Conservation (phyloP, 257 asterid genomes). For the Plantago elongata region DNA sequence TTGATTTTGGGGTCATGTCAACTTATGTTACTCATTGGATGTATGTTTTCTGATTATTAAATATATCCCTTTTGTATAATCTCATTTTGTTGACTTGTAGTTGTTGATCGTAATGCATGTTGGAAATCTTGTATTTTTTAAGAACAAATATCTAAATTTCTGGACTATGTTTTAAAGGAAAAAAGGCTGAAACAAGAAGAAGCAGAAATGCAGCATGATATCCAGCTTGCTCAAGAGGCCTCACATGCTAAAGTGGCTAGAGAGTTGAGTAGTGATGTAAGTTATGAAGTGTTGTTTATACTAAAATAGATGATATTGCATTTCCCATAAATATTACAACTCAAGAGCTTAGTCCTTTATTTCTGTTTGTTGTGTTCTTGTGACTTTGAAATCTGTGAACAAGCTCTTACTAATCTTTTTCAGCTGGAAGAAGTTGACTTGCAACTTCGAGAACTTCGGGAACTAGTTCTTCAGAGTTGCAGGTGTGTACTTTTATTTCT, state of each 20-base stretch:
- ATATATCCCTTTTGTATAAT: background rate
- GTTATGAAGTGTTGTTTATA: constrained; percentile 7
- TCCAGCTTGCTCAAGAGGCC: constrained; percentile 71
- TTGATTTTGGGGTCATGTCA: background rate
- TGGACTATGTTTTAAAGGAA: constrained; percentile 42
- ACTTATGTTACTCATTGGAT: constrained; percentile 11
- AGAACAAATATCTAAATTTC: constrained; percentile 17
- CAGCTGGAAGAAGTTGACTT: constrained; percentile 65
- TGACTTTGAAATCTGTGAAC: constrained; percentile 17
- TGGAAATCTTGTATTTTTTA: constrained; percentile 4
- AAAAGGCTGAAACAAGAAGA: constrained; percentile 71
- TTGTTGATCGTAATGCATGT: background rate
- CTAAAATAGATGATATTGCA: background rate
- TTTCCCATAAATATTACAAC: background rate
- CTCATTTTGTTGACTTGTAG: background rate
- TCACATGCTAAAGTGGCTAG: constrained; percentile 67
- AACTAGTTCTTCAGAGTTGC: constrained; percentile 65
- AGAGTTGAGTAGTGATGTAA: constrained; percentile 57
- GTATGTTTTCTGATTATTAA: constrained; percentile 1
- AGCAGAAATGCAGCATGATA: constrained; percentile 53
- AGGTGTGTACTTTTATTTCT: constrained; percentile 49
- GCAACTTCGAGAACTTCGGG: constrained; percentile 66
- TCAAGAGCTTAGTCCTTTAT: constrained; percentile 10
- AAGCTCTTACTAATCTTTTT: constrained; percentile 19
- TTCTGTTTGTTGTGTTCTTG: background rate